These are phyloP conservation scores for Pseudogymnoascus sp. DNA, from an alignment of 2,329 filamentous ascomycete species.

Conservation along the genomic window DNA sequence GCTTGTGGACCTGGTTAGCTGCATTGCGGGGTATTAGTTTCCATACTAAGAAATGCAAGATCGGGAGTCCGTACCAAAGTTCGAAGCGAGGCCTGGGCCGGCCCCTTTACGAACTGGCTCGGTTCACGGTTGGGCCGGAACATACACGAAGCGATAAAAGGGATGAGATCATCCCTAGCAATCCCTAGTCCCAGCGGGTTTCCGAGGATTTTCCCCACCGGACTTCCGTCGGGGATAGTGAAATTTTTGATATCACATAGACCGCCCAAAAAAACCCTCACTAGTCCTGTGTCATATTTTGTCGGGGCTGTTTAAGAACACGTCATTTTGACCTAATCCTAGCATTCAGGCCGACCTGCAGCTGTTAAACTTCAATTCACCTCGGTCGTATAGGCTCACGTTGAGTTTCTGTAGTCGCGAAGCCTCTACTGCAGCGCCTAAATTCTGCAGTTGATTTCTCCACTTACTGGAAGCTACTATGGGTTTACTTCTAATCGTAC, in stretches of 20 bases:
- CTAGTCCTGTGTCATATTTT: not conserved
- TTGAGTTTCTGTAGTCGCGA: not conserved
- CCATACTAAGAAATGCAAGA: not conserved
- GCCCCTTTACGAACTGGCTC: not conserved
- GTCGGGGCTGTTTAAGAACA: not conserved
- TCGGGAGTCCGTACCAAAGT: not conserved
- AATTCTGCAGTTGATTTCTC: not conserved
- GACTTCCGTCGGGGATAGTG: not conserved
- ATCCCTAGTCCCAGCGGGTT: not conserved
- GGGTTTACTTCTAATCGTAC: not conserved
- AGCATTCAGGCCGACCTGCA: not conserved
- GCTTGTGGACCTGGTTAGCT: too few species aligned
- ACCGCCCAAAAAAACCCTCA: not conserved
- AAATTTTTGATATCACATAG: not conserved
- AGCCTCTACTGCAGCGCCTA: not conserved
- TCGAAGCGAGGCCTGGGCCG: not conserved
- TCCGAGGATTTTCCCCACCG: not conserved
- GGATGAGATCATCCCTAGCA: not conserved
- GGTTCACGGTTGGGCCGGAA: not conserved
- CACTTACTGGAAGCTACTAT: not conserved
- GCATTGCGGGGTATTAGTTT: not conserved
- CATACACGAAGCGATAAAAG: not conserved
- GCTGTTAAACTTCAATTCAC: slow-evolving; percentile 1
- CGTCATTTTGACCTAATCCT: not conserved
- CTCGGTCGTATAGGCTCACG: not conserved